phyloP scores from a whole-genome alignment of 768 basidiomycete species.

The Psilocybe azurescens region DNA sequence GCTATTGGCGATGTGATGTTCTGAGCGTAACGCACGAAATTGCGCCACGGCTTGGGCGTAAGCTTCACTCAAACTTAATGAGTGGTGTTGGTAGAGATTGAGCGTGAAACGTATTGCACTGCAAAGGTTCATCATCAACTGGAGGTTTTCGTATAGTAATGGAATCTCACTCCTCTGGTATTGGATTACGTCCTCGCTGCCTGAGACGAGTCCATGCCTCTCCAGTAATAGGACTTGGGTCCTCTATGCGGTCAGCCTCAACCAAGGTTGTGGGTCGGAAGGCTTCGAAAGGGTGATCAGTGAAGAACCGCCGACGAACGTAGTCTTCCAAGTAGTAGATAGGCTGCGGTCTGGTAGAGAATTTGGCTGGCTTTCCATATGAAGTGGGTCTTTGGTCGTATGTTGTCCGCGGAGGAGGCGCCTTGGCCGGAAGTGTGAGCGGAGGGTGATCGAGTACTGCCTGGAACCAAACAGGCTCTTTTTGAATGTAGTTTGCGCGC shows the following conservation, averaged over 20 bases:
- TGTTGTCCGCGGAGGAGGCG: slow-evolving; percentile 59
- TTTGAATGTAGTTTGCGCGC: slow-evolving; percentile 62
- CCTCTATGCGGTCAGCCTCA: slow-evolving; percentile 66
- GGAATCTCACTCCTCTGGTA: slow-evolving; percentile 84
- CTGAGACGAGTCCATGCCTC: slow-evolving; percentile 76
- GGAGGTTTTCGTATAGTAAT: slow-evolving; percentile 8
- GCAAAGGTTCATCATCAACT: slow-evolving; percentile 6
- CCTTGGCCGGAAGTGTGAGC: slow-evolving; percentile 80
- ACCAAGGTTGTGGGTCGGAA: slow-evolving; percentile 80
- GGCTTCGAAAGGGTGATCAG: slow-evolving; percentile 96
- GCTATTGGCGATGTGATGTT: slow-evolving; percentile 76
- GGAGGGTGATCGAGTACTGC: slow-evolving; percentile 91
- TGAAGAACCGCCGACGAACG: slow-evolving; percentile 89
- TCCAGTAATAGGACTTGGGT: slow-evolving; percentile 62
- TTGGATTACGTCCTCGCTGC: slow-evolving; percentile 84
- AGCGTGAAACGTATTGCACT: slow-evolving; percentile 85
- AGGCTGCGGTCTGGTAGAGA: slow-evolving; percentile 53
- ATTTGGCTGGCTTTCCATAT: slow-evolving; percentile 39
- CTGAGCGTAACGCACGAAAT: slow-evolving; percentile 87
- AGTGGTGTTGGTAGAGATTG: slow-evolving; percentile 73
- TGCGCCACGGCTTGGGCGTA: slow-evolving; percentile 83
- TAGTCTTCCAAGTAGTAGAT: slow-evolving; percentile 86
- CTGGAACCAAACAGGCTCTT: slow-evolving; percentile 82
- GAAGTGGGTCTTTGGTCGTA: slow-evolving; percentile 51
- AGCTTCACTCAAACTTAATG: slow-evolving; percentile 72